Conservation (phyloP, 352 stramenopile genomes). For the Globisporangium megalacanthum region DNA sequence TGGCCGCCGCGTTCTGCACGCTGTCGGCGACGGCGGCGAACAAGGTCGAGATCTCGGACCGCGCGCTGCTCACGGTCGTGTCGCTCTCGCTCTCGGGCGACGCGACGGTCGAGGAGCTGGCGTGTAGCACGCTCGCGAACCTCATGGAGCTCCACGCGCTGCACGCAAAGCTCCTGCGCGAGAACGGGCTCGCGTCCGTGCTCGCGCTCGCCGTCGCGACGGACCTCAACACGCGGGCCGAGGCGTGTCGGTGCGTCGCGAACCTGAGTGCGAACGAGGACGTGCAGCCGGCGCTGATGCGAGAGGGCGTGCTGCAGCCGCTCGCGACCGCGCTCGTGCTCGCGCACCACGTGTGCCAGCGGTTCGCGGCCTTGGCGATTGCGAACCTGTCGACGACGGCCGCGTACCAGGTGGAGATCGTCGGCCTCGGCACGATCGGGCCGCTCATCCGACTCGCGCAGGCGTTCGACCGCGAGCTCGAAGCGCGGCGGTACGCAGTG, state of each 20-base stretch:
- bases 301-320: conserved; percentile 87
- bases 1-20: conserved; percentile 91
- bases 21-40: conserved; percentile 94
- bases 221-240: conserved; percentile 88
- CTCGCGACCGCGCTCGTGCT: conserved; percentile 87
- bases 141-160: conserved; percentile 93
- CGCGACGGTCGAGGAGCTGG: conserved; percentile 87
- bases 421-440: conserved; percentile 91
- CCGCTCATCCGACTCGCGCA: conserved; percentile 86
- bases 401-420: conserved; percentile 93
- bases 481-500: conserved; percentile 91
- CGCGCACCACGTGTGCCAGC: conserved; percentile 90
- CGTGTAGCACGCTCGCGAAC: conserved; percentile 93
- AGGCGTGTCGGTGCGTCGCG: conserved; percentile 90
- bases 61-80: conserved; percentile 94
- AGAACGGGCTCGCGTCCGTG: conserved; percentile 91
- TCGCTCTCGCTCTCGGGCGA: conserved; percentile 92
- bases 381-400: conserved; percentile 94
- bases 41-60: conserved; percentile 94
- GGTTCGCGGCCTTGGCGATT: conserved; percentile 90
- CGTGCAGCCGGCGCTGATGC: conserved; percentile 89
- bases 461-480: conserved; percentile 87
- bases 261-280: conserved; percentile 95
- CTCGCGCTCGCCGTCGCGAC: conserved; percentile 88
- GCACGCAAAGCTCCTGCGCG: conserved; percentile 92